Evolutionary conservation across 2,329 filamentous ascomycete species (phyloP).

Genomic region (Scedosporium boydii): DNA sequence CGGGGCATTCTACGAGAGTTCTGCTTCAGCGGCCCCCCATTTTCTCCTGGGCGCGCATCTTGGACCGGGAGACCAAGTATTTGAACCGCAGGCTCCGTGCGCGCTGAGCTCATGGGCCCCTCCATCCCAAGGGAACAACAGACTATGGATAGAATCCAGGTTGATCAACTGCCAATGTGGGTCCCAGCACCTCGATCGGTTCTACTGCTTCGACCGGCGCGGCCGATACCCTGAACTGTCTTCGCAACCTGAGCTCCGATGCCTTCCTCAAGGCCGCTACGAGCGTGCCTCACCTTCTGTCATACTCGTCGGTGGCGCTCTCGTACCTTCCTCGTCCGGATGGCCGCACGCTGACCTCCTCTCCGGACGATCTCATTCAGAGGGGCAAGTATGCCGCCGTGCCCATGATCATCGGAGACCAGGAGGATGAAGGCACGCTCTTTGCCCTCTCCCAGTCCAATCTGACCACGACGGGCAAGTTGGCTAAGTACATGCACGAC

Average conservation of each 20-base stretch:
- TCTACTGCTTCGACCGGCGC: constrained; percentile 19
- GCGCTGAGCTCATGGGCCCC: neutral
- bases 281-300: constrained; percentile 58
- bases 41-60: neutral
- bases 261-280: constrained; percentile 57
- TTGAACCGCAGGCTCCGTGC: neutral
- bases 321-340: constrained; percentile 70
- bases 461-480: constrained; percentile 47
- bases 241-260: constrained; percentile 51
- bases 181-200: constrained; percentile 14
- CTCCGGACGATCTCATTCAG: constrained; percentile 48
- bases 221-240: constrained; percentile 52
- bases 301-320: constrained; percentile 59
- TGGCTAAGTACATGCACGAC: constrained; percentile 52
- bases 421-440: constrained; percentile 73
- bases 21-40: neutral
- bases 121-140: neutral
- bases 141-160: neutral
- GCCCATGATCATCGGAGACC: constrained; percentile 54
- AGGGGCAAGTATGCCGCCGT: constrained; percentile 39
- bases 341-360: constrained; percentile 49
- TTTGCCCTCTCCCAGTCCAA: constrained; percentile 63
- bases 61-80: neutral
- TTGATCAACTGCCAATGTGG: constrained; percentile 17
- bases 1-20: neutral